Percentiles rank a stretch among this genome's conserved stretches.
These are phyloP conservation scores for Suhomyces kunorum DNA, from an alignment of 1,139 yeast species.

Conservation along the genomic window DNA sequence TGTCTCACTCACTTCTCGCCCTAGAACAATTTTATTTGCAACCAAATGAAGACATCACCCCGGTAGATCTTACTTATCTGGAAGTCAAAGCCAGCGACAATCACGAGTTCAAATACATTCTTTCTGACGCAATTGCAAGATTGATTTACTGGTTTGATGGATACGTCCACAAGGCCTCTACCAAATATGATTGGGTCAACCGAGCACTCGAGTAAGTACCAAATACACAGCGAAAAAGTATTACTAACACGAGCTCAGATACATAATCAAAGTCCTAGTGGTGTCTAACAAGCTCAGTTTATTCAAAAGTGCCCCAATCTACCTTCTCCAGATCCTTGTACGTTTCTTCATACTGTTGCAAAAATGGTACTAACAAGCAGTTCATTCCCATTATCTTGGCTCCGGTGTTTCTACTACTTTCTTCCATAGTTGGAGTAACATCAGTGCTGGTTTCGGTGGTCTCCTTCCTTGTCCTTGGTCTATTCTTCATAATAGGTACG, in stretches of 20 bases:
- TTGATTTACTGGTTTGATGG: background rate
- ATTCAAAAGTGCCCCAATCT: background rate
- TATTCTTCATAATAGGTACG: slow-evolving; percentile 3
- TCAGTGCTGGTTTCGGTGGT: slow-evolving; percentile 1
- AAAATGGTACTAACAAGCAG: background rate
- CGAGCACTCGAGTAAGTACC: background rate
- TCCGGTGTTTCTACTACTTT: background rate
- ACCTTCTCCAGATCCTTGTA: background rate
- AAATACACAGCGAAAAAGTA: background rate
- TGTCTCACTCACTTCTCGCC: too few relatives aligned
- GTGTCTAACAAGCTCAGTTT: background rate
- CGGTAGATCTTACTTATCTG: background rate
- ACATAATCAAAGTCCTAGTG: background rate
- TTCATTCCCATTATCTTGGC: background rate
- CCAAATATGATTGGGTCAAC: background rate
- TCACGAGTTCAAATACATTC: background rate
- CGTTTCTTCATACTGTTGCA: background rate
- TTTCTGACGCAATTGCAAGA: background rate
- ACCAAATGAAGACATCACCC: background rate
- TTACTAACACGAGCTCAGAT: background rate
- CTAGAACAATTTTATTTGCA: background rate
- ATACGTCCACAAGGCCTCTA: background rate
- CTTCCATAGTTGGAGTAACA: background rate
- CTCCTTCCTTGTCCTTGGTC: background rate
- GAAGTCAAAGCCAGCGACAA: background rate